Percentiles rank a stretch among this genome's conserved stretches.
phyloP scores from a whole-genome alignment of 2,329 filamentous ascomycete species.

The Zasmidium cellare region DNA sequence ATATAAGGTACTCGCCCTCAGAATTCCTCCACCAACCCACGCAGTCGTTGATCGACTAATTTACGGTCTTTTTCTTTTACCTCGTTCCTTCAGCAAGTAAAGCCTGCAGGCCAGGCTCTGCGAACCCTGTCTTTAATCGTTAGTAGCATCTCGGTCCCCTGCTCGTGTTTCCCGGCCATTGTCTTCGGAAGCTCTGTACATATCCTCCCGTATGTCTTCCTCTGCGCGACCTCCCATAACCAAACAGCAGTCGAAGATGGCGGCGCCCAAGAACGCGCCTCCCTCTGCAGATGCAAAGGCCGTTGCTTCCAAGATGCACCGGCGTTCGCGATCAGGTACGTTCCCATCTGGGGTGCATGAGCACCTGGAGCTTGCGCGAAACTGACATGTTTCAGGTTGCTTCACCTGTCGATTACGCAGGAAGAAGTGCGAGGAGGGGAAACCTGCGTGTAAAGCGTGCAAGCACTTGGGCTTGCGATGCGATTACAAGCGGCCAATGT shows the following conservation, averaged over 20 bases:
- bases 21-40: constrained; percentile 37
- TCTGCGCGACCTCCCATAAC: constrained; percentile 42
- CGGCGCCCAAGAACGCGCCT: constrained; percentile 50
- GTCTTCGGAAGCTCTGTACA: constrained; percentile 38
- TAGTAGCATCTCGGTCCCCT: constrained; percentile 31
- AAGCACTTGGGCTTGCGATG: constrained; percentile 77
- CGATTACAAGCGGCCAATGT: constrained; percentile 94
- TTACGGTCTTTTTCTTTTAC: constrained; percentile 40
- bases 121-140: constrained; percentile 44
- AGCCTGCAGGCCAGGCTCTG: constrained; percentile 51
- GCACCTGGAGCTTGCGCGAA: constrained; percentile 16
- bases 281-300: constrained; percentile 51
- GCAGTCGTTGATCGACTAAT: constrained; percentile 47
- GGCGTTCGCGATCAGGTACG: constrained; percentile 90
- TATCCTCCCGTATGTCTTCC: constrained; percentile 47
- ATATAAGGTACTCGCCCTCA: constrained; percentile 49
- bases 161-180: constrained; percentile 33
- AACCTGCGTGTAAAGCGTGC: constrained; percentile 64
- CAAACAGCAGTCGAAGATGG: constrained; percentile 46
- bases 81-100: constrained; percentile 37
- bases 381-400: constrained; percentile 55
- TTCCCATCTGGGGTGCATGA: constrained; percentile 42
- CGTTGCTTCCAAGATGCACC: constrained; percentile 74
- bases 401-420: constrained; percentile 67
- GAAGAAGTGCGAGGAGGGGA: constrained; percentile 70